These are phyloP conservation scores for Chlorociboria aeruginascens DNA, from an alignment of 495 filamentous ascomycete species.

Conservation along the genomic window DNA sequence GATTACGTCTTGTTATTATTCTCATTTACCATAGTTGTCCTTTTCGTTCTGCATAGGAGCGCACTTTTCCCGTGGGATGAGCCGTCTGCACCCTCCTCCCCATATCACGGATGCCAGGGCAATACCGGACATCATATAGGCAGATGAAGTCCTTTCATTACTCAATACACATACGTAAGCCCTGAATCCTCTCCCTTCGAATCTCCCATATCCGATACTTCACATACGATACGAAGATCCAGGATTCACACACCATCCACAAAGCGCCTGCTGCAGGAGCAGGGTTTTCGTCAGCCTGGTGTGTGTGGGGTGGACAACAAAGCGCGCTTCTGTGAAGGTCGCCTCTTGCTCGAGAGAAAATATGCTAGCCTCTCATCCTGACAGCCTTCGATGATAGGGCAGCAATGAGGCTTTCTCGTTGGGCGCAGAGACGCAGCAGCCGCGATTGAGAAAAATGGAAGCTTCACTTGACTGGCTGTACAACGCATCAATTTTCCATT, in stretches of 20 bases:
- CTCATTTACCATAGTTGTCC: too few relatives aligned
- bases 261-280: background rate
- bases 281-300: constrained; percentile 2
- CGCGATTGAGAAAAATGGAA: constrained; percentile 9
- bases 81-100: too few relatives aligned
- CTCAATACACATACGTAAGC: too few relatives aligned
- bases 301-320: constrained; percentile 4
- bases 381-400: constrained; percentile 17
- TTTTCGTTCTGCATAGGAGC: too few relatives aligned
- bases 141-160: too few relatives aligned
- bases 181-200: too few relatives aligned
- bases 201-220: background rate
- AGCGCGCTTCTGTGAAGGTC: background rate
- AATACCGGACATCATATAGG: too few relatives aligned
- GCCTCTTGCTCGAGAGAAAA: background rate
- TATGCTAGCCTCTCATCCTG: background rate
- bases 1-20: too few relatives aligned
- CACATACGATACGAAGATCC: background rate
- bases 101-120: too few relatives aligned
- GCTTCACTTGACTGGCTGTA: constrained; percentile 13
- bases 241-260: background rate
- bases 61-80: too few relatives aligned
- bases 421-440: constrained; percentile 10
- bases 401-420: constrained; percentile 16
- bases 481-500: constrained; percentile 14